Percentiles rank a stretch among this genome's conserved stretches.
Evolutionary conservation across 768 basidiomycete genomes (phyloP).

Genomic region (Phylloporus arenicola): DNA sequence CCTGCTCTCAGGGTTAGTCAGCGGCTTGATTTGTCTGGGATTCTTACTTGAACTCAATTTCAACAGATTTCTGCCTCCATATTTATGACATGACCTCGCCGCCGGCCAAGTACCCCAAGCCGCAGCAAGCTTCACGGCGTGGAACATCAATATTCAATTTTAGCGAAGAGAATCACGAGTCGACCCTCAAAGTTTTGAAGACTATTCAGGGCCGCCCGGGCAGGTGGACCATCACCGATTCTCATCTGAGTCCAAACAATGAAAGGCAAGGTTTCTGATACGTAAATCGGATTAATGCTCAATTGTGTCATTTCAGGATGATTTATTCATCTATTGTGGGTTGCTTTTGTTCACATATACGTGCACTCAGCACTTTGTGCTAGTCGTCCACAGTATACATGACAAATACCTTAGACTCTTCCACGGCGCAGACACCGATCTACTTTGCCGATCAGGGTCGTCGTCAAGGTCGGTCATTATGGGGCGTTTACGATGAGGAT

Average conservation of each 20-base stretch:
- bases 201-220: conserved; percentile 73
- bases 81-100: conserved; percentile 75
- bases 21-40: neutral
- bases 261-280: conserved; percentile 61
- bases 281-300: conserved; percentile 33
- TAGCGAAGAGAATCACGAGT: conserved; percentile 39
- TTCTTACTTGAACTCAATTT: neutral
- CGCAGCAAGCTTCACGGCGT: conserved; percentile 11
- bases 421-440: conserved; percentile 57
- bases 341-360: neutral
- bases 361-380: conserved; percentile 3
- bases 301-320: conserved; percentile 46
- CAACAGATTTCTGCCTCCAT: conserved; percentile 80
- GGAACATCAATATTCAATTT: conserved; percentile 19
- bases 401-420: conserved; percentile 64
- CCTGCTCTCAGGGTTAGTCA: conserved; percentile 70
- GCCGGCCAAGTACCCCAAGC: conserved; percentile 21
- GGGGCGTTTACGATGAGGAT: conserved; percentile 36
- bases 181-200: conserved; percentile 48
- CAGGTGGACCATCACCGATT: conserved; percentile 93
- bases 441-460: conserved; percentile 46
- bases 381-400: conserved; percentile 71
- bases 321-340: conserved; percentile 86
- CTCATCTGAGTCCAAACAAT: conserved; percentile 84
- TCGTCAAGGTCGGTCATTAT: conserved; percentile 29